A percentile compares a stretch with the other conserved stretches of the same genome.
These are phyloP conservation scores for Ophiostoma montium DNA, from an alignment of 2,329 filamentous ascomycete genomes.

Conservation along the genomic window DNA sequence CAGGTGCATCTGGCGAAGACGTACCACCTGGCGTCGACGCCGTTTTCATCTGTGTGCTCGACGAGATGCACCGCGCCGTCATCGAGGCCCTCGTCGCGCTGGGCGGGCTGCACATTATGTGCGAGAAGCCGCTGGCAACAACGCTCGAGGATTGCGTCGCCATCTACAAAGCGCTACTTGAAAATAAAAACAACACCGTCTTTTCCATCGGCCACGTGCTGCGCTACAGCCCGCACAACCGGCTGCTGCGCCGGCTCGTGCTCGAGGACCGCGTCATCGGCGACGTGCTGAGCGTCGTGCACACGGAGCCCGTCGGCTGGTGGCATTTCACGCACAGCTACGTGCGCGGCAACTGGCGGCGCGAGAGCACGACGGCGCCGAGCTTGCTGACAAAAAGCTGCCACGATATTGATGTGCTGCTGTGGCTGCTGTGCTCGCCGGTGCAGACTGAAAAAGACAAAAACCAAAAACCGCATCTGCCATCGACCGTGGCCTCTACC, in stretches of 20 bases:
- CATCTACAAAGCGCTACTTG: slow-evolving; percentile 48
- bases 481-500: slow-evolving; percentile 58
- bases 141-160: slow-evolving; percentile 62
- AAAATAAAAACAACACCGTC: slow-evolving; percentile 28
- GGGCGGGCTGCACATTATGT: slow-evolving; percentile 67
- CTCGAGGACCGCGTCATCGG: slow-evolving; percentile 65
- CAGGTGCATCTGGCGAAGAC: slow-evolving; percentile 22
- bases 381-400: slow-evolving; percentile 90
- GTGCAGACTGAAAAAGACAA: slow-evolving; percentile 27
- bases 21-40: slow-evolving; percentile 45
- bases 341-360: slow-evolving; percentile 88
- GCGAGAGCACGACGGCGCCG: slow-evolving; percentile 59
- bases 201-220: slow-evolving; percentile 93
- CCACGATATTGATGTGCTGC: slow-evolving; percentile 83
- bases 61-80: slow-evolving; percentile 78
- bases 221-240: slow-evolving; percentile 86
- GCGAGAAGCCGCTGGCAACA: slow-evolving; percentile 86
- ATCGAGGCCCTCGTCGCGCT: slow-evolving; percentile 57
- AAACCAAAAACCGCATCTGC: slow-evolving; percentile 49
- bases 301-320: slow-evolving; percentile 89
- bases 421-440: slow-evolving; percentile 81
- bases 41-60: slow-evolving; percentile 55
- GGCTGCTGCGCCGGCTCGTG: slow-evolving; percentile 64
- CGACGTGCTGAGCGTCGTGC: slow-evolving; percentile 71
- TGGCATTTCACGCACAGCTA: slow-evolving; percentile 92